Evolutionary conservation across 495 filamentous ascomycete genomes (phyloP).

Genomic region (Xylaria nigripes): DNA sequence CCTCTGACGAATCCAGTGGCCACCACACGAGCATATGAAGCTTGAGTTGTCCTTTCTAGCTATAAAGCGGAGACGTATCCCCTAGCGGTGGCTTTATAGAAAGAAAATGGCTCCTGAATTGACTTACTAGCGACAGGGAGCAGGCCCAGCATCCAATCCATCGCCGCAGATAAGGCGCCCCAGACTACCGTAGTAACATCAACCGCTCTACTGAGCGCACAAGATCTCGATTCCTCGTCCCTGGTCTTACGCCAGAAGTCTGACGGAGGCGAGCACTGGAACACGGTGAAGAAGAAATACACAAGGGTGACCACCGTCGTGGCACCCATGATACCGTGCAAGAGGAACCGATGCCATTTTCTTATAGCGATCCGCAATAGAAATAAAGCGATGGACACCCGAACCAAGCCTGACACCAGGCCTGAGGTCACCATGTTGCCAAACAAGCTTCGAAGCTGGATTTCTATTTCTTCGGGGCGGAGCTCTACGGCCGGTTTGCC

Average conservation of each 20-base stretch:
- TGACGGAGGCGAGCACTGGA: constrained; percentile 31
- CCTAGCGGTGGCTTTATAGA: background rate
- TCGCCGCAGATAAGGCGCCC: constrained; percentile 28
- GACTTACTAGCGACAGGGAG: constrained; percentile 30
- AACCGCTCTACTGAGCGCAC: constrained; percentile 22
- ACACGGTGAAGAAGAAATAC: constrained; percentile 34
- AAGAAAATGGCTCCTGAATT: background rate
- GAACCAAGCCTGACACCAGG: constrained; percentile 28
- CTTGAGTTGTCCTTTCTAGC: background rate
- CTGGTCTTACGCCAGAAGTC: constrained; percentile 32
- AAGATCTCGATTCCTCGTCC: constrained; percentile 20
- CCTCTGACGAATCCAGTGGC: background rate
- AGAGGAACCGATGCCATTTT: constrained; percentile 25
- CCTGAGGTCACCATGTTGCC: constrained; percentile 30
- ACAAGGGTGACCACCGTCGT: constrained; percentile 21
- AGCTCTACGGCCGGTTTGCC: background rate
- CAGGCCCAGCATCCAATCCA: constrained; percentile 35
- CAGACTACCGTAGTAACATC: constrained; percentile 29
- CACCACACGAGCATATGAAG: background rate
- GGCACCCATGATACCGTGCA: constrained; percentile 23
- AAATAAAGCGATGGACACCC: constrained; percentile 35
- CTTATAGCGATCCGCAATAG: constrained; percentile 30
- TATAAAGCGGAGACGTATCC: background rate
- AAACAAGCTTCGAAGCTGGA: constrained; percentile 20
- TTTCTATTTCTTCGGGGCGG: constrained; percentile 1